phyloP scores from a whole-genome alignment of 2,329 filamentous ascomycete genomes.

The Exophiala spinifera region DNA sequence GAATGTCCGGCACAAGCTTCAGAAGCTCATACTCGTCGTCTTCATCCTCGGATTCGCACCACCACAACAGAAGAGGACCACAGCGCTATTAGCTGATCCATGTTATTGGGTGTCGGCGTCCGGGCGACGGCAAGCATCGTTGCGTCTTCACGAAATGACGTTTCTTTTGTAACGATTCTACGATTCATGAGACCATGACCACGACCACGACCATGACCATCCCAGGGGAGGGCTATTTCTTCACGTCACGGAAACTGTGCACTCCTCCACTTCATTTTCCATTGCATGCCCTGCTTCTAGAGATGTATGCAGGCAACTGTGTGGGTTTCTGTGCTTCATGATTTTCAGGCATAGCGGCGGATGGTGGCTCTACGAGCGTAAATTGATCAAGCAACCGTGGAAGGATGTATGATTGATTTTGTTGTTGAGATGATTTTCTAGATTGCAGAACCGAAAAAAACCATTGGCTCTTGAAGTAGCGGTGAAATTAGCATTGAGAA shows the following conservation, averaged over 20 bases:
- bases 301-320: constrained; percentile 23
- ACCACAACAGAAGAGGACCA: constrained; percentile 8
- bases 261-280: constrained; percentile 9
- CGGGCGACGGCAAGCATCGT: not conserved
- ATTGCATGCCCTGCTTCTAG: constrained; percentile 14
- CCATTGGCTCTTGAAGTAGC: not conserved
- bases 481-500: too few species aligned
- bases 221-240: constrained; percentile 2
- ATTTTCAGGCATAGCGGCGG: constrained; percentile 17
- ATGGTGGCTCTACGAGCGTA: constrained; percentile 1
- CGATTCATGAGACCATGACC: not conserved
- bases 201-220: not conserved
- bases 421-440: constrained; percentile 9
- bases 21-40: constrained; percentile 12
- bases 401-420: constrained; percentile 22
- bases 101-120: too few species aligned
- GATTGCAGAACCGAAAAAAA: constrained; percentile 5
- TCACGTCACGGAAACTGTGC: not conserved
- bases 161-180: not conserved
- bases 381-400: constrained; percentile 1
- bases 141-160: not conserved
- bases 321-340: constrained; percentile 13
- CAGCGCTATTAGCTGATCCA: constrained; percentile 13
- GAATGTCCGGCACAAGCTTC: constrained; percentile 12
- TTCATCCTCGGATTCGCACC: constrained; percentile 6